Base-by-base conservation (phyloP, 2,329 filamentous ascomycete species). In the Triangularia setosa region DNA sequence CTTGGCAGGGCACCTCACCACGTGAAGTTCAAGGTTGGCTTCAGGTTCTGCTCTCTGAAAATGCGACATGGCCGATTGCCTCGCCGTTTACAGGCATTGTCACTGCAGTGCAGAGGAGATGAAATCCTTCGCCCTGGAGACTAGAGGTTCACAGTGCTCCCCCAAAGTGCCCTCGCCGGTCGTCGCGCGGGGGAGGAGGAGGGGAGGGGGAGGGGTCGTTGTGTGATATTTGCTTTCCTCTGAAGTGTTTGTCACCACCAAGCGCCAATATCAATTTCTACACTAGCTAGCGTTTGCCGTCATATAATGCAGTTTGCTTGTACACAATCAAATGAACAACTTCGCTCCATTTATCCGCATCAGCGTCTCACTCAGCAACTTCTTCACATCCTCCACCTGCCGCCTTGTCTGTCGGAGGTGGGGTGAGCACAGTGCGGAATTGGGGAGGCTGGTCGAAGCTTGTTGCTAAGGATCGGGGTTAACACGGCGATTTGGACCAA, bases 71-170 rank as follows among this genome's bases (percentile, higher is more conserved):
- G 21, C 12, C 44, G 44, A 23, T 27, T 27, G 12, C 52, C 52
- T 55, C 52, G 52, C 52, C 52, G 52, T 27, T 27, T 16, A 8
- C 52, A 28, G 12, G 27, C 52, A 55, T 55, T 27, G 52, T 55
- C 18, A 9, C 52, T 27, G 52, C 52, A 27, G 52, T 25, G 23
- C 23, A 55, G 21, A 16, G 12, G 52, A 55, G 12, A 55, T 28
- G 52, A 25, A 53, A 60, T 60, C 35, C 40, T 60, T 60, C 21
- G n/a, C 25, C 40, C 58, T 40, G 58, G 33, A 35, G 33, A 35
- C 33, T 11, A 35, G 33, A n/a, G 33, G 14, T n/a, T 58, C 14
- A 23, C 52, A n/a, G 52, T 55, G 23, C 24, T 55, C 52, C 27
- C 23, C 52, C n/a, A 11, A 27, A 12, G 25, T 24, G 18, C 48